Evolutionary conservation across 2,329 filamentous ascomycete genomes (phyloP).

Genomic region (Alternaria sp.): DNA sequence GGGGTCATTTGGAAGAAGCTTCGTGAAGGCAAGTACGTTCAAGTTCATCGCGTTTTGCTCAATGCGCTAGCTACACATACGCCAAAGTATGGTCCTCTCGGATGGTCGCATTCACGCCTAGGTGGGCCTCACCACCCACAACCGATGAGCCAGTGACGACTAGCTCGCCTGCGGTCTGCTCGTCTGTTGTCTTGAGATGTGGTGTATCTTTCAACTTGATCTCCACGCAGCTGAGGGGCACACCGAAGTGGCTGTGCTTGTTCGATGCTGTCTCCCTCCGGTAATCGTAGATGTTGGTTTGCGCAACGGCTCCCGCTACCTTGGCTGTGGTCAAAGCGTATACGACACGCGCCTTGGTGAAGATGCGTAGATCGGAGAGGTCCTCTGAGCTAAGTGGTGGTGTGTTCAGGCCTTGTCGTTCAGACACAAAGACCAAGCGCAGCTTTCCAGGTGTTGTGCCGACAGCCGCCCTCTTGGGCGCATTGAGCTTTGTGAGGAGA

Average conservation of each 20-base stretch:
- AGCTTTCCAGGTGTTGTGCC: constrained; percentile 73
- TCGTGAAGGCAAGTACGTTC: neutral
- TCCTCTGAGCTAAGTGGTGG: constrained; percentile 71
- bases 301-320: constrained; percentile 88
- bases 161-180: constrained; percentile 62
- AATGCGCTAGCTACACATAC: constrained; percentile 42
- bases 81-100: constrained; percentile 76
- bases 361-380: constrained; percentile 81
- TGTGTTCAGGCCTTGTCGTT: constrained; percentile 67
- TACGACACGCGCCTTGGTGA: constrained; percentile 78
- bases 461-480: constrained; percentile 63
- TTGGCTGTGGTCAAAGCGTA: constrained; percentile 83
- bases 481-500: constrained; percentile 67
- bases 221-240: constrained; percentile 80
- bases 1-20: neutral
- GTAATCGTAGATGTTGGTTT: constrained; percentile 90
- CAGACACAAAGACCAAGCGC: constrained; percentile 80
- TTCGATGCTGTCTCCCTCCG: constrained; percentile 56
- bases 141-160: constrained; percentile 76
- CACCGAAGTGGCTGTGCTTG: constrained; percentile 74
- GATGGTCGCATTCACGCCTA: constrained; percentile 70
- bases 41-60: neutral
- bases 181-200: constrained; percentile 67
- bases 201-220: constrained; percentile 71
- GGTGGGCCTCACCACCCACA: constrained; percentile 66